These are phyloP conservation scores for Microsporum ferrugineum DNA, from an alignment of 2,329 filamentous ascomycete genomes.

Conservation along the genomic window DNA sequence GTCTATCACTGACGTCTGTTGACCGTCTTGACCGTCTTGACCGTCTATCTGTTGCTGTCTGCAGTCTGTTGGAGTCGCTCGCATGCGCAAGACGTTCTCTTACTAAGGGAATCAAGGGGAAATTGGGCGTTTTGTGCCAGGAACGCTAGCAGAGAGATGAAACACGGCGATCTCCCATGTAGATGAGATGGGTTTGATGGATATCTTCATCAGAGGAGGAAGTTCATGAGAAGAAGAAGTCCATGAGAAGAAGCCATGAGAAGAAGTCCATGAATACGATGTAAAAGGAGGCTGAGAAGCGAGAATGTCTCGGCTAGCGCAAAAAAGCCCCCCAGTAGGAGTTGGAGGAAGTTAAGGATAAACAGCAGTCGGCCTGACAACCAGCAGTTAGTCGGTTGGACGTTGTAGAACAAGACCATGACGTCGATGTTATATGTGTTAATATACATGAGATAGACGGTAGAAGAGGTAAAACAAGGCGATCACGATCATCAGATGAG, in stretches of 20 bases:
- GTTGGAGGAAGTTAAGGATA: not conserved
- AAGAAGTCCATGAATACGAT: too few species aligned
- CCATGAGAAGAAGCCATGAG: too few species aligned
- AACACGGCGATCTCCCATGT: not conserved
- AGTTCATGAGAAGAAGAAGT: too few species aligned
- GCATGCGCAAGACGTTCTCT: not conserved
- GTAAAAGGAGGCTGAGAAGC: not conserved
- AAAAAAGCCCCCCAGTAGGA: not conserved
- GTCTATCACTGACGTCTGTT: not conserved
- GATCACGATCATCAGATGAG: not conserved
- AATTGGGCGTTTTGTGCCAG: not conserved
- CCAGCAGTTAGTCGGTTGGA: too few species aligned
- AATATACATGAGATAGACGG: not conserved
- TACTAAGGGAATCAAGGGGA: not conserved
- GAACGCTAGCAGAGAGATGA: constrained; percentile 3
- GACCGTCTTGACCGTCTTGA: too few species aligned
- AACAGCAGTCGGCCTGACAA: not conserved
- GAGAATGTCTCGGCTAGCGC: not conserved
- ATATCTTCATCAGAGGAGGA: too few species aligned
- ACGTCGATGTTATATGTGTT: too few species aligned
- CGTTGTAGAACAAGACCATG: too few species aligned
- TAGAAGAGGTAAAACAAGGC: not conserved
- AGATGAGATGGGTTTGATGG: too few species aligned
- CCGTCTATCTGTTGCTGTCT: too few species aligned
- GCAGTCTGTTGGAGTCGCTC: not conserved